Conservation (phyloP, 345 rosid genomes). For the Clarkia xantiana region DNA sequence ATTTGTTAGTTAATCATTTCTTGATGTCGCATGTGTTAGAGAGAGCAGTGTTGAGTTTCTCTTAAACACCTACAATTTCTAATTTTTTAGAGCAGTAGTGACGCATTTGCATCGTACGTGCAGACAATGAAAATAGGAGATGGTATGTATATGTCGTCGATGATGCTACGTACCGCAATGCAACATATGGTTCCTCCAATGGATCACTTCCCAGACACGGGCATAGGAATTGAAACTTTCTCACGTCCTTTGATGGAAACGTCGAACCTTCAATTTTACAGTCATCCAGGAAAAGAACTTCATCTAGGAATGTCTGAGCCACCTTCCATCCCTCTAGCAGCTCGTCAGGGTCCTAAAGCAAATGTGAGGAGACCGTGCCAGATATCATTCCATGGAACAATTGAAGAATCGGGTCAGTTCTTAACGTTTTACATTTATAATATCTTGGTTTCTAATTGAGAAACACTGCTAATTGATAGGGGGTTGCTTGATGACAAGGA, state of each 20-base stretch:
- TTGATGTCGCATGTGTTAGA: not conserved
- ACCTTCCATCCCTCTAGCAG: constrained; percentile 21
- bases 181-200: constrained; percentile 37
- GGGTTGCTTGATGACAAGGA: too few species aligned
- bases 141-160: constrained; percentile 63
- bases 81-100: too few species aligned
- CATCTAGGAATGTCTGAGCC: constrained; percentile 26
- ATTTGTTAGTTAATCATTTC: too few species aligned
- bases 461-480: too few species aligned
- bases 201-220: constrained; percentile 34
- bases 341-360: constrained; percentile 27
- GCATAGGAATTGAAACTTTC: constrained; percentile 47
- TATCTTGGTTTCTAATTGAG: too few species aligned
- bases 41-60: not conserved
- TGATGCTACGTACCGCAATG: constrained; percentile 59
- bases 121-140: constrained; percentile 81
- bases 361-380: constrained; percentile 15
- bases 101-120: constrained; percentile 3
- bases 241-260: constrained; percentile 21
- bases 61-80: not conserved
- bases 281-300: constrained; percentile 31
- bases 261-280: constrained; percentile 29
- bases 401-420: too few species aligned
- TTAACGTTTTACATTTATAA: too few species aligned
- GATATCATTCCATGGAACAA: not conserved